phyloP scores from a whole-genome alignment of 1,139 yeast genomes.

The Scheffersomyces parashehatae region DNA sequence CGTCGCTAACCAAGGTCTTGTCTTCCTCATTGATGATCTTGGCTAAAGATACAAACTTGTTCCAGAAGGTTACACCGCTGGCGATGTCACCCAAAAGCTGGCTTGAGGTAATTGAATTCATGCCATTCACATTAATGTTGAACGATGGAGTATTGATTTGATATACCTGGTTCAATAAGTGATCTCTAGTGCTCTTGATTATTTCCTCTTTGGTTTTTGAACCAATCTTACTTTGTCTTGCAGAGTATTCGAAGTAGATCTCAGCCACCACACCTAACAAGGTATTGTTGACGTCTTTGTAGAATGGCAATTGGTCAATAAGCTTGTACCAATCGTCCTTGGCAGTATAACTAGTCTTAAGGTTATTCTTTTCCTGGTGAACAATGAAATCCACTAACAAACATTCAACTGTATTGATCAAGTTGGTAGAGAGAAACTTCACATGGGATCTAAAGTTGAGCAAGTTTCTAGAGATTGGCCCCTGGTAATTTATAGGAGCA shows the following conservation, averaged over 20 bases:
- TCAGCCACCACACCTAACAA: constrained; percentile 47
- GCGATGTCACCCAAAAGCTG: constrained; percentile 45
- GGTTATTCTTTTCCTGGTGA: constrained; percentile 53
- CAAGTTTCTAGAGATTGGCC: constrained; percentile 67
- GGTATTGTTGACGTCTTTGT: constrained; percentile 43
- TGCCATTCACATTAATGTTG: constrained; percentile 46
- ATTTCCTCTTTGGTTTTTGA: constrained; percentile 27
- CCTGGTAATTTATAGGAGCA: constrained; percentile 63
- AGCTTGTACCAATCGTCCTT: constrained; percentile 60
- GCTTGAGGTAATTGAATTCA: constrained; percentile 36
- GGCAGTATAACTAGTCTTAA: constrained; percentile 34
- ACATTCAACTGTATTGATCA: constrained; percentile 59
- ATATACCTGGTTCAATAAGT: constrained; percentile 38
- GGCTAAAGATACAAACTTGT: constrained; percentile 41
- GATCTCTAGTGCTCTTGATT: constrained; percentile 31
- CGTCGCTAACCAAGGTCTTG: constrained; percentile 32
- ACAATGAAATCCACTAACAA: constrained; percentile 51
- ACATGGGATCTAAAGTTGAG: constrained; percentile 68
- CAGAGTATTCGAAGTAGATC: constrained; percentile 41
- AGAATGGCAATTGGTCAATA: constrained; percentile 64
- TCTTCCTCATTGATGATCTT: constrained; percentile 36
- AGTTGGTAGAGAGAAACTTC: constrained; percentile 49
- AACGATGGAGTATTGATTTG: constrained; percentile 41
- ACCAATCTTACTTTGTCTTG: constrained; percentile 29
- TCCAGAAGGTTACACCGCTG: constrained; percentile 41